Conservation (phyloP, 2,329 filamentous ascomycete genomes). For the Phaeosphaeria sp. region DNA sequence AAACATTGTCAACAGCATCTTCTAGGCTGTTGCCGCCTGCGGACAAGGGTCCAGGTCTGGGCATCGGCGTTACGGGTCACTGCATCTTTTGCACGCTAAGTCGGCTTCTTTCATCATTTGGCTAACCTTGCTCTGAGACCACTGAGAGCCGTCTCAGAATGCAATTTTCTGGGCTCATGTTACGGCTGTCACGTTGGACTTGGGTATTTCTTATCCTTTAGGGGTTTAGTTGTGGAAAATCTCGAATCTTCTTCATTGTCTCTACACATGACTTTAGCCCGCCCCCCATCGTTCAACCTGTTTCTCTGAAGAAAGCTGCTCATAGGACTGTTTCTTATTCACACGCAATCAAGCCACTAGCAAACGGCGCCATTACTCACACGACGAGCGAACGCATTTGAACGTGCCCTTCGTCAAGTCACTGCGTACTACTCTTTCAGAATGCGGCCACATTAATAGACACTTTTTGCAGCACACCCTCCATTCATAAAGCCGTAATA, state of each 20-base stretch:
- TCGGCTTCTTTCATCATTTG: neutral
- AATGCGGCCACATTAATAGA: neutral
- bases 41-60: slow-evolving; percentile 3
- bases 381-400: neutral
- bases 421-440: neutral
- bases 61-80: neutral
- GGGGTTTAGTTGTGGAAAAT: neutral
- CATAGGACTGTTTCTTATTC: neutral
- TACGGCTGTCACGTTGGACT: neutral
- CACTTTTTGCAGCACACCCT: neutral
- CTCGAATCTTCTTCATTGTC: too few species aligned
- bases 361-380: neutral
- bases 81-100: neutral
- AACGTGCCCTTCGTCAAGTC: neutral
- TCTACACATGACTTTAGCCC: neutral
- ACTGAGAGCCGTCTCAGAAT: slow-evolving; percentile 2
- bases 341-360: neutral
- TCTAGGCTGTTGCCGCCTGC: slow-evolving; percentile 13
- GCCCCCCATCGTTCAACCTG: neutral
- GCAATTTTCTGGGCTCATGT: neutral
- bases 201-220: neutral
- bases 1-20: slow-evolving; percentile 70
- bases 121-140: neutral
- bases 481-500: neutral
- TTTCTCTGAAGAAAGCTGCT: neutral